phyloP scores from a whole-genome alignment of 805 yeast species.

The Ogataea corticis region DNA sequence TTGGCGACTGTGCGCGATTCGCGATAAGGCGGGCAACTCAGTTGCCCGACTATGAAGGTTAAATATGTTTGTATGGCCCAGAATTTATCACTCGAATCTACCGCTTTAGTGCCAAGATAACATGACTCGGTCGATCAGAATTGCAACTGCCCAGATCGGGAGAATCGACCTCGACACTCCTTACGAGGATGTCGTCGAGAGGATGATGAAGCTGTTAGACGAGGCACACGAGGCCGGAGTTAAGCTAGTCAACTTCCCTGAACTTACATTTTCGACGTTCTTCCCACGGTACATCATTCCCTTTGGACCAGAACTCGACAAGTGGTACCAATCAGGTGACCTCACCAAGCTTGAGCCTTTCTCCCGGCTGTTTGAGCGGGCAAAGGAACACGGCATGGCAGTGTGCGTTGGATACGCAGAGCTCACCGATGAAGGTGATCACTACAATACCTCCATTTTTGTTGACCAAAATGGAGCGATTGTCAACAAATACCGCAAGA shows the following conservation, averaged over 20 bases:
- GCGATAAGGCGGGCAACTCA: not conserved
- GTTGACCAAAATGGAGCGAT: constrained; percentile 34
- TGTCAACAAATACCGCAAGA: constrained; percentile 38
- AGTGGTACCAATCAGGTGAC: constrained; percentile 38
- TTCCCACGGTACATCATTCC: constrained; percentile 38
- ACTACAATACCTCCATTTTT: constrained; percentile 36
- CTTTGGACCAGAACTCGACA: constrained; percentile 36
- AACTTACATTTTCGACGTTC: constrained; percentile 37
- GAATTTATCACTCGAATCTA: too few species aligned
- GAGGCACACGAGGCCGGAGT: constrained; percentile 27
- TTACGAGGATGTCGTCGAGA: constrained; percentile 30
- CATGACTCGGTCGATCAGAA: constrained; percentile 7
- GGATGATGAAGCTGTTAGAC: constrained; percentile 30
- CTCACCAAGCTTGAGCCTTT: constrained; percentile 28
- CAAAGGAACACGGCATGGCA: constrained; percentile 32
- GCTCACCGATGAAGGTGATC: constrained; percentile 38
- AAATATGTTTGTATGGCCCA: not conserved
- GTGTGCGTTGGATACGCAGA: constrained; percentile 41
- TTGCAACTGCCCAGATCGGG: constrained; percentile 37
- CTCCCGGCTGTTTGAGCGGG: constrained; percentile 38
- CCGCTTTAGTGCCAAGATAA: too few species aligned
- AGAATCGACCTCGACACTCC: constrained; percentile 35
- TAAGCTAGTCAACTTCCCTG: constrained; percentile 38
- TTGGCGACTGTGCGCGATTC: too few species aligned
- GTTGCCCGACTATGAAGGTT: not conserved